Evolutionary conservation across 1,284 basidiomycete genomes (phyloP), one percentile per base, ranked within the genome.

Genomic region (Sanghuangporus weigelae): DNA sequence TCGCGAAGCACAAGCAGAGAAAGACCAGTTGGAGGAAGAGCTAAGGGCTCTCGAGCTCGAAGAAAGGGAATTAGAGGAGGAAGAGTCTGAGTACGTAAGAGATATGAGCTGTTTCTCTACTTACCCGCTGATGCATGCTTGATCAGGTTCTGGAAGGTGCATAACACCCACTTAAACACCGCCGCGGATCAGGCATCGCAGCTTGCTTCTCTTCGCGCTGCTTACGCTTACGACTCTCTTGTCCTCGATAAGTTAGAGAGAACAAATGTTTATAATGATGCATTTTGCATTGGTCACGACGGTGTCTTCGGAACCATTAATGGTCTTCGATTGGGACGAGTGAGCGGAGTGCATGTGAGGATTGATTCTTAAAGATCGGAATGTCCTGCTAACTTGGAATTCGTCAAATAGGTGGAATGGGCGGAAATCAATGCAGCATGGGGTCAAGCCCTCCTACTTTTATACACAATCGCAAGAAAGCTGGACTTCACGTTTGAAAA

Each of bases 341-440:
- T 96, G 10, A 88, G 92, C 23, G 84, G 86, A 40, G 85, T 89
- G 40, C 85, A 86, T 16, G 89, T 91, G 69, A 49, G 84, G 77
- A 49, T 19, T 26, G 19, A 49, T 35, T 16, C 50, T 54, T 39
- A 16, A 40, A 23, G 59, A 44, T n/a, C 14, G 16, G 42, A 23
- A 31, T 31, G 64, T 60, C 26, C 57, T 48, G 54, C 49, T 31
- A 39, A 11, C 8, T 50, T 7, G 16, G 26, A 31, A 40, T 62
- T 35, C 51, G 50, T 67, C 11, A 65, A 71, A 0, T 69, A 92
- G 84, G 94, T 99, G 35, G 96, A 98, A 72, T 99, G 96, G 96
- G 86, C 93, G 5, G 97, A 99, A 76, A 96, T 99, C 74, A 99
- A 99, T 72, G 97, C 97, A 5, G 97, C 97, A 2, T 98, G 96